These are phyloP conservation scores for Opeltia flavorubescens DNA, from an alignment of 495 filamentous ascomycete genomes.

Conservation along the genomic window DNA sequence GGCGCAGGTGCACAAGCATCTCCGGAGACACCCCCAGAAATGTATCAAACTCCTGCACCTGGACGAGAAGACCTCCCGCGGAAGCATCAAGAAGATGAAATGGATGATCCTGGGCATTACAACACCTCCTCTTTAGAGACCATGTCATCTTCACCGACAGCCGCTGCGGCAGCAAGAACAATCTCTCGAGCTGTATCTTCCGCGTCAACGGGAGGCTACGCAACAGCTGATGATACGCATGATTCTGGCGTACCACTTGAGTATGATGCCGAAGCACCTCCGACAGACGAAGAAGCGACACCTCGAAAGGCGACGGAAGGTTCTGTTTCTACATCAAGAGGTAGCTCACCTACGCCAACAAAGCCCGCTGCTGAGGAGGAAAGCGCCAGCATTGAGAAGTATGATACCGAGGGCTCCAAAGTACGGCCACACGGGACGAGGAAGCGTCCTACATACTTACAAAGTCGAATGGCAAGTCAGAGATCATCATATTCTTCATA, in stretches of 20 bases:
- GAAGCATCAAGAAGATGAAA: slow-evolving; percentile 13
- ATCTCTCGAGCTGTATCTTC: slow-evolving; percentile 36
- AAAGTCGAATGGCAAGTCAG: slow-evolving; percentile 59
- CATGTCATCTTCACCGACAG: slow-evolving; percentile 51
- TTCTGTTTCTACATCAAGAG: slow-evolving; percentile 5
- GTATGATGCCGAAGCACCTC: slow-evolving; percentile 12
- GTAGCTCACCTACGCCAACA: slow-evolving; percentile 12
- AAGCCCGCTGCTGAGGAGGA: slow-evolving; percentile 2
- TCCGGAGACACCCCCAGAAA: slow-evolving; percentile 30
- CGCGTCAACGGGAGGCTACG: slow-evolving; percentile 22
- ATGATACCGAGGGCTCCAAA: not conserved
- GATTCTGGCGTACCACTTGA: slow-evolving; percentile 8
- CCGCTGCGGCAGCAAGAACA: slow-evolving; percentile 45
- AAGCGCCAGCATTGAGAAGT: not conserved
- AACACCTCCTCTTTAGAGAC: slow-evolving; percentile 47
- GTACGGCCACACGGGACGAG: slow-evolving; percentile 21
- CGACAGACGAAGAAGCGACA: slow-evolving; percentile 18
- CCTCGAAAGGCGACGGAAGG: slow-evolving; percentile 15
- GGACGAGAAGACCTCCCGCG: slow-evolving; percentile 18
- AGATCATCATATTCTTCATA: slow-evolving; percentile 66
- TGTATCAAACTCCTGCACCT: slow-evolving; percentile 34
- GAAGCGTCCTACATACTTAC: slow-evolving; percentile 56
- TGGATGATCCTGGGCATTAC: slow-evolving; percentile 14
- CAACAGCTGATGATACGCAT: slow-evolving; percentile 19
- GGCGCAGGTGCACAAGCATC: slow-evolving; percentile 12